These are phyloP conservation scores for Ophiosphaerella korrae DNA, from an alignment of 2,329 filamentous ascomycete species.

Conservation along the genomic window DNA sequence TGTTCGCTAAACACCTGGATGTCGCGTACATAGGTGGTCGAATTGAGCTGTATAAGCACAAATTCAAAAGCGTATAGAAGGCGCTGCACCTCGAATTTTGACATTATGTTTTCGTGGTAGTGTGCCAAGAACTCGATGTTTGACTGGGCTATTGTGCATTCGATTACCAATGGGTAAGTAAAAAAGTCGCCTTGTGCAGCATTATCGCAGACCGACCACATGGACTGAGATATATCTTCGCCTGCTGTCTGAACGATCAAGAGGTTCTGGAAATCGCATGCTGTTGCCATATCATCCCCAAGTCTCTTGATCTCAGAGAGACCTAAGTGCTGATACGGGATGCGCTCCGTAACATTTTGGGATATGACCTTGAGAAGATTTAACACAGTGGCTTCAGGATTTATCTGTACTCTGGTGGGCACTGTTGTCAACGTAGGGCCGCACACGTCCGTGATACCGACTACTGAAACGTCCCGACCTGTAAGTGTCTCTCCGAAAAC, in stretches of 20 bases:
- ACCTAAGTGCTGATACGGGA: conserved; percentile 47
- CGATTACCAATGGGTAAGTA: conserved; percentile 40
- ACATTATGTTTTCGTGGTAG: conserved; percentile 35
- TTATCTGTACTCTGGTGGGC: conserved; percentile 42
- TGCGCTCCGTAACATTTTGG: conserved; percentile 28
- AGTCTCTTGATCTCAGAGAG: conserved; percentile 46
- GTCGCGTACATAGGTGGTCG: conserved; percentile 26
- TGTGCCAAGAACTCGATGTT: conserved; percentile 31
- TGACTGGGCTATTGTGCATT: conserved; percentile 29
- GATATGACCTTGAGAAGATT: conserved; percentile 30
- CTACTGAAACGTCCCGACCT: conserved; percentile 42
- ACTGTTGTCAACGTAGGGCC: conserved; percentile 49
- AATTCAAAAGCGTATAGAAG: conserved; percentile 38
- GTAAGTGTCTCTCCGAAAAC: conserved; percentile 39
- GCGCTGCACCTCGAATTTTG: conserved; percentile 35
- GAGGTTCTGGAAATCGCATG: conserved; percentile 62
- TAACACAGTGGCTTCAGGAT: conserved; percentile 27
- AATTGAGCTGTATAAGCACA: conserved; percentile 32
- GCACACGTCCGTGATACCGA: conserved; percentile 41
- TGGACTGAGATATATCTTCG: conserved; percentile 25
- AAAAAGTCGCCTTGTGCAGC: conserved; percentile 40
- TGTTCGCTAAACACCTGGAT: conserved; percentile 33
- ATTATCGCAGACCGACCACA: conserved; percentile 36
- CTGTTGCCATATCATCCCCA: conserved; percentile 60
- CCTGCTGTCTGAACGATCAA: conserved; percentile 57